Base-by-base conservation (phyloP, 331 rosid genomes). In the Acacia pycnantha region DNA sequence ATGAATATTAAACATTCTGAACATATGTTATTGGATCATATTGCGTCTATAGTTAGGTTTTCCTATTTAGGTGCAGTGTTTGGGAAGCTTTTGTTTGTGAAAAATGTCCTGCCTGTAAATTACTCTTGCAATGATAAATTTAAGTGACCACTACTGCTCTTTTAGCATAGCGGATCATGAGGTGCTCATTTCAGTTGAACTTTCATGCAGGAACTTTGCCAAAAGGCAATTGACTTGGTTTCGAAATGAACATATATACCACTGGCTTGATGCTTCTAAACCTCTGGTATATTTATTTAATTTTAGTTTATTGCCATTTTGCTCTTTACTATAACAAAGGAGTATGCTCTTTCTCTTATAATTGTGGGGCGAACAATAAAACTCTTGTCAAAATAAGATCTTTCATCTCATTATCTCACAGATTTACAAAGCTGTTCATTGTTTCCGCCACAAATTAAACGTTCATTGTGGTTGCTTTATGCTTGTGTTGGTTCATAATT, bases 141-240 rank as follows among this genome's bases (percentile, higher is more conserved):
- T 16, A 46, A 46, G 50, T 46, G 50, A 46, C 15, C 15, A 46
- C 4, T 12, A 12, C 16, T 13, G 46, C 62, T 53, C 26, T 53
- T 54, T 13, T 56, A 22, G 41, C 71, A 31, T 16, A 27, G 41
- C 16, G 73, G 70, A 48, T 70, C 74, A 50, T 56, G 48, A 74
- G 59, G 67, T 40, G 59, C 61, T 35, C 27, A 8, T 46, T 72
- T 46, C 24, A 46, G 56, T 26, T 82, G 9, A 86, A 72, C 66
- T 77, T 74, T 21, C 84, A 48, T 88, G 86, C 91, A 95, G 99
- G 89, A 95, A 95, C 80, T 93, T 95, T 79, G 98, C 98, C 5
- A 95, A 95, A 86, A 84, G 97, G 77, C 98, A 92, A 65, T 76
- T 95, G 85, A 95, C 98, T 7, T 95, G 99, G 98, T 95, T 93